Conservation (phyloP, 2,329 filamentous ascomycete species). For the Leptographium galeiforme region DNA sequence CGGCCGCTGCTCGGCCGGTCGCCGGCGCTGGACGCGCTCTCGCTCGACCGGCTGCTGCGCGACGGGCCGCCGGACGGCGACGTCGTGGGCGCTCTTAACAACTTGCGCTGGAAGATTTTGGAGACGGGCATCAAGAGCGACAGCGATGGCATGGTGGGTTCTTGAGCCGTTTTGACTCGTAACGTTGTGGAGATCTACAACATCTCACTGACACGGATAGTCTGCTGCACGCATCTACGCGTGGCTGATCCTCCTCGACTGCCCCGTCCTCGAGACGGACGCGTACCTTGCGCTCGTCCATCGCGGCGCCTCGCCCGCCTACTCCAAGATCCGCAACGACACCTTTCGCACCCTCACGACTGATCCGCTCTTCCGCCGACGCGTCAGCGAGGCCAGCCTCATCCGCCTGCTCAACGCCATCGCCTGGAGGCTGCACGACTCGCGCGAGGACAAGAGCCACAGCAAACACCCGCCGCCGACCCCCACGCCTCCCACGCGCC, state of each 20-base stretch:
- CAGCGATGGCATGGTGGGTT: slow-evolving; percentile 62
- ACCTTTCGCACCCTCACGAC: slow-evolving; percentile 94
- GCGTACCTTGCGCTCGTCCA: slow-evolving; percentile 83
- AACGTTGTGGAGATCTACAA: no score
- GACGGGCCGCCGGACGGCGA: slow-evolving; percentile 68
- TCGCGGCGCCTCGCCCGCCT: slow-evolving; percentile 83
- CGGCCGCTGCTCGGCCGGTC: slow-evolving; percentile 31
- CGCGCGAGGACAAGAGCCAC: slow-evolving; percentile 33
- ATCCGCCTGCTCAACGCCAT: slow-evolving; percentile 91
- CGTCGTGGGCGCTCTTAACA: slow-evolving; percentile 51
- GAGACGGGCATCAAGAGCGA: slow-evolving; percentile 64
- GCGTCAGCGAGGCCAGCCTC: slow-evolving; percentile 88
- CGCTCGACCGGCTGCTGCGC: slow-evolving; percentile 62
- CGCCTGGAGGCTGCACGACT: slow-evolving; percentile 85
- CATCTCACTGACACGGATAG: slow-evolving; percentile 37
- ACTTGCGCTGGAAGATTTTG: slow-evolving; percentile 58
- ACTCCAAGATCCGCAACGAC: slow-evolving; percentile 96
- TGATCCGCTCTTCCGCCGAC: slow-evolving; percentile 89
- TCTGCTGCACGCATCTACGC: slow-evolving; percentile 88
- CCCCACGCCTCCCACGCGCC: slow-evolving; percentile 6
- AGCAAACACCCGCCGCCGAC: slow-evolving; percentile 3
- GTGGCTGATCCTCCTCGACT: slow-evolving; percentile 87
- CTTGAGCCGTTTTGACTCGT: no score
- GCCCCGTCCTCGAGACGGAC: slow-evolving; percentile 72
- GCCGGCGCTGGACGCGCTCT: slow-evolving; percentile 39